phyloP scores from a whole-genome alignment of 352 stramenopile genomes.

The Phytophthora pini region DNA sequence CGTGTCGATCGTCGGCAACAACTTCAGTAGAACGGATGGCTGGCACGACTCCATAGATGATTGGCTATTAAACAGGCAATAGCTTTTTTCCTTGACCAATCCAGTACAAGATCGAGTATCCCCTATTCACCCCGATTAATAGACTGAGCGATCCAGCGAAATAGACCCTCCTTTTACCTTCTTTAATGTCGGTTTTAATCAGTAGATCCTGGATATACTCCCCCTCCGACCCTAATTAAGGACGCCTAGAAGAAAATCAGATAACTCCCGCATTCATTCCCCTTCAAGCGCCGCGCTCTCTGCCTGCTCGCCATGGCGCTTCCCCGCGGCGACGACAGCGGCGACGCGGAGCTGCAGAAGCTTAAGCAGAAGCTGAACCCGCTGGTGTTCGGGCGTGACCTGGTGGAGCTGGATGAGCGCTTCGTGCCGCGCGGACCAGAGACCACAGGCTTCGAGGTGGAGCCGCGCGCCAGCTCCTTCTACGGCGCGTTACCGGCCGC shows the following conservation, averaged over 20 bases:
- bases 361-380: slow-evolving; percentile 70
- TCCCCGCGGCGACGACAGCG: slow-evolving; percentile 31
- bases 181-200: background rate
- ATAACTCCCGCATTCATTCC: slow-evolving; percentile 20
- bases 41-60: slow-evolving; percentile 2
- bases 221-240: background rate
- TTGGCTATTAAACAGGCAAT: slow-evolving; percentile 11
- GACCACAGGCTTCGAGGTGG: slow-evolving; percentile 65
- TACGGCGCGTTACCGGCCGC: slow-evolving; percentile 32
- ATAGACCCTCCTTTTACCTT: slow-evolving; percentile 3
- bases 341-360: slow-evolving; percentile 62
- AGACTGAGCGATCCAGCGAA: slow-evolving; percentile 3
- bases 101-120: background rate
- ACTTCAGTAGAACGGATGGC: slow-evolving; percentile 19
- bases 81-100: slow-evolving; percentile 4
- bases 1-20: background rate
- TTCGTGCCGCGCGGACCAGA: slow-evolving; percentile 76
- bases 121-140: slow-evolving; percentile 2
- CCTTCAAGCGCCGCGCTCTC: slow-evolving; percentile 8
- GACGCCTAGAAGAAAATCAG: slow-evolving; percentile 20
- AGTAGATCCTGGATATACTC: background rate
- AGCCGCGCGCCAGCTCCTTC: slow-evolving; percentile 41
- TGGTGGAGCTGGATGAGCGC: slow-evolving; percentile 62
- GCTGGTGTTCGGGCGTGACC: slow-evolving; percentile 55
- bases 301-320: slow-evolving; percentile 31